Conservation (phyloP, 2,329 filamentous ascomycete species). For the Penicillium sp. region DNA sequence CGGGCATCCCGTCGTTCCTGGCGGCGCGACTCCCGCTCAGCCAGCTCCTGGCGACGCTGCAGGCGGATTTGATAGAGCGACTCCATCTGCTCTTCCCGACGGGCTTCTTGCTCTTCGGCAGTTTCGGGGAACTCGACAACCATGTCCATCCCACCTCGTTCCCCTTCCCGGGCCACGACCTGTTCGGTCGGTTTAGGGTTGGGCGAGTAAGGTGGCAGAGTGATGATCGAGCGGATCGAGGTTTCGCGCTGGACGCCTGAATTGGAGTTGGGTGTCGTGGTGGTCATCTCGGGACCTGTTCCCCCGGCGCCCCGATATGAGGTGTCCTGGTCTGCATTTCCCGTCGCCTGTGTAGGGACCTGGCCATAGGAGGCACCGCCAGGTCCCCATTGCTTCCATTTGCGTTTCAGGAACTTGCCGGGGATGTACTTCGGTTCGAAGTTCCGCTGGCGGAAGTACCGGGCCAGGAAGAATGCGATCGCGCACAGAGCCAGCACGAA, state of each 20-base stretch:
- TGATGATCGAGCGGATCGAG: constrained; percentile 90
- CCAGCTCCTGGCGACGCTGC: constrained; percentile 69
- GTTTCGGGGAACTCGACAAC: constrained; percentile 84
- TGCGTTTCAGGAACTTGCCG: constrained; percentile 49
- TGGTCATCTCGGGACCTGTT: constrained; percentile 30
- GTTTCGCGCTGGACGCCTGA: constrained; percentile 70
- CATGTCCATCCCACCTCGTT: constrained; percentile 84
- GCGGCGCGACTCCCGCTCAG: constrained; percentile 74
- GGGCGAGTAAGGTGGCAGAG: constrained; percentile 77
- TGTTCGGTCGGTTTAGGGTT: constrained; percentile 72
- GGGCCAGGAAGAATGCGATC: constrained; percentile 31
- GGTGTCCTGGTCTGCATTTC: constrained; percentile 21
- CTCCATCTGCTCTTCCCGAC: constrained; percentile 89
- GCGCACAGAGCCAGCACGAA: constrained; percentile 30
- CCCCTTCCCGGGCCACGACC: constrained; percentile 82
- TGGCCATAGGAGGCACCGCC: constrained; percentile 44
- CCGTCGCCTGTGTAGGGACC: constrained; percentile 28
- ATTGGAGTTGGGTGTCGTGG: constrained; percentile 22
- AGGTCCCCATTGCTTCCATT: constrained; percentile 52
- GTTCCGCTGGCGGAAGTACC: constrained; percentile 45
- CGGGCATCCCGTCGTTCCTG: constrained; percentile 69
- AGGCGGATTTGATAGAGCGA: constrained; percentile 83
- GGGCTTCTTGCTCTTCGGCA: constrained; percentile 70
- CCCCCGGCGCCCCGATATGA: constrained; percentile 28
- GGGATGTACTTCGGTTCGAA: constrained; percentile 53